A percentile compares a stretch with the other conserved stretches of the same genome.
Evolutionary conservation across 148 eudicot species (phyloP).

Genomic region (Simmondsia chinensis): DNA sequence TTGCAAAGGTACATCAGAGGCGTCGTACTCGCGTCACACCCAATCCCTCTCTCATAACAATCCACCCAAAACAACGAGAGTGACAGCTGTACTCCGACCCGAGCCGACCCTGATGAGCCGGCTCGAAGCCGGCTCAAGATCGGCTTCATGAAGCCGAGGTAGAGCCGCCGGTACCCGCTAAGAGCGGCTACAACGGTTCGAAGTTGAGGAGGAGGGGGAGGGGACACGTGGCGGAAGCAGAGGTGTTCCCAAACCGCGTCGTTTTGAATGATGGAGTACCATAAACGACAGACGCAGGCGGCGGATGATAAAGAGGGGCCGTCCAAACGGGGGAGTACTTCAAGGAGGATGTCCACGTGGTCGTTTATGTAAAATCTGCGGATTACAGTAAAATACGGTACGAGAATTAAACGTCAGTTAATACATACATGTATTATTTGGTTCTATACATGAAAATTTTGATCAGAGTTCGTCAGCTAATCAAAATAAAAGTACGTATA

Average conservation of each 20-base stretch:
- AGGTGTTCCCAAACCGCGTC: conserved; percentile 79
- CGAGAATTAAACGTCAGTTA: no score
- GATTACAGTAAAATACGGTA: no score
- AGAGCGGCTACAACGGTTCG: conserved; percentile 49
- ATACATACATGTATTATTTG: no score
- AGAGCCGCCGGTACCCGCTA: conserved; percentile 74
- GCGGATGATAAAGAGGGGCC: conserved; percentile 44
- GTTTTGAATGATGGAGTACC: conserved; percentile 41
- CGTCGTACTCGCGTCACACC: conserved; percentile 25
- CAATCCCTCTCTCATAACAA: conserved; percentile 54
- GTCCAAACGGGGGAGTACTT: conserved; percentile 60
- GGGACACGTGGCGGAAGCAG: conserved; percentile 63
- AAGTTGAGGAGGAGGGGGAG: conserved; percentile 25
- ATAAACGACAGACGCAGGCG: conserved; percentile 63
- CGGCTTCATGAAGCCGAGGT: conserved; percentile 53
- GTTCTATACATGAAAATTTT: no score
- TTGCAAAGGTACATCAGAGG: conserved; percentile 77
- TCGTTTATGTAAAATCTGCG: conserved; percentile 49
- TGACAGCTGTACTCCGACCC: conserved; percentile 33
- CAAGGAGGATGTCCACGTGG: conserved; percentile 52
- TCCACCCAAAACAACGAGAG: conserved; percentile 78
- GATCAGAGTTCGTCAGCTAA: no score
- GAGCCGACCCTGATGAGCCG: conserved; percentile 6
- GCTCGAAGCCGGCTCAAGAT: conserved; percentile 18
- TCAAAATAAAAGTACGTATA: no score